These are phyloP conservation scores for Brachypodium distachyon DNA, from an alignment of 202 grass and related monocot genomes.

Conservation along the genomic window DNA sequence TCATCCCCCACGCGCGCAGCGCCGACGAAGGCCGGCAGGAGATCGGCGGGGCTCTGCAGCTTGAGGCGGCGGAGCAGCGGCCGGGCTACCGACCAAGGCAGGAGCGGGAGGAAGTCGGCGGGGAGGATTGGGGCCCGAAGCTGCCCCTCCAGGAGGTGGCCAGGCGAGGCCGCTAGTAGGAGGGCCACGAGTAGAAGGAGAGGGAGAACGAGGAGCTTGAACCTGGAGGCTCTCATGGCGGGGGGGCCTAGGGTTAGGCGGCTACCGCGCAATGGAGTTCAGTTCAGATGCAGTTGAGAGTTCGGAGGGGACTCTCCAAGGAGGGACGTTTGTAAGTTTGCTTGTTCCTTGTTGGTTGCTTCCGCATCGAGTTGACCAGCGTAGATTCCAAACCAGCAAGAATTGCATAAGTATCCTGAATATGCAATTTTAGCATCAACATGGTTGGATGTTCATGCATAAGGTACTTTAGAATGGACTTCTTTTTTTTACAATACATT, in stretches of 20 bases:
- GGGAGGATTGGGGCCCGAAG: constrained; percentile 25
- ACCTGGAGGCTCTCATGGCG: constrained; percentile 22
- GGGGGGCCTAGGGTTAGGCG: neutral
- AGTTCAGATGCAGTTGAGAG: neutral
- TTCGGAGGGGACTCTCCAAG: neutral
- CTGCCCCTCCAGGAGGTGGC: neutral
- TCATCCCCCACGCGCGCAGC: constrained; percentile 20
- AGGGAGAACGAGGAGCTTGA: constrained; percentile 20
- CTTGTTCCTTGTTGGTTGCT: neutral
- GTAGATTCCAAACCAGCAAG: too few species aligned
- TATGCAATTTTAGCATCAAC: neutral
- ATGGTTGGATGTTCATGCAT: neutral
- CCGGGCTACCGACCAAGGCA: constrained; percentile 32
- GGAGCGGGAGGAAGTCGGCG: constrained; percentile 50
- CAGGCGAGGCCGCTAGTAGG: neutral
- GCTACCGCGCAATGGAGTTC: neutral
- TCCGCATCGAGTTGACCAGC: neutral
- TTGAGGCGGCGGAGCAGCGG: constrained; percentile 48
- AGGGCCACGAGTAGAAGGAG: neutral
- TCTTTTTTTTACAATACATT: too few species aligned
- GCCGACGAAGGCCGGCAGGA: constrained; percentile 66
- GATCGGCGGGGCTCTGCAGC: constrained; percentile 38
- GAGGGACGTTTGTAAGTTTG: neutral
- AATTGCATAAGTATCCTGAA: too few species aligned
- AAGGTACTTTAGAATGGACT: too few species aligned